A percentile compares a stretch with the other conserved stretches of the same genome.
Conservation (phyloP, 1,139 yeast genomes). For the Hansenula sp. region DNA sequence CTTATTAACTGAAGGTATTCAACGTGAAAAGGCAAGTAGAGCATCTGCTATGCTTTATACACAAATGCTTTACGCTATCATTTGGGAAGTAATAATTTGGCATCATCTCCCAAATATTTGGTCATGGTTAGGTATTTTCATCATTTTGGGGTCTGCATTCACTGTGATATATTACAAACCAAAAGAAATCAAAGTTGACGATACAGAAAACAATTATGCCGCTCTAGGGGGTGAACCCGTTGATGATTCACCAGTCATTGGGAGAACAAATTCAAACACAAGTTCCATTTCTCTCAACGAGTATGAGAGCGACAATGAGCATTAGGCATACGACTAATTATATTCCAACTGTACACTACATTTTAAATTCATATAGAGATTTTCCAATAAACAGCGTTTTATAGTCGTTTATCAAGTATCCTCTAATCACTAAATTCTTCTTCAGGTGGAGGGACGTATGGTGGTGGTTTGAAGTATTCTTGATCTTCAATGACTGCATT, state of each 20-base stretch:
- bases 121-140: slow-evolving; percentile 63
- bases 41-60: slow-evolving; percentile 75
- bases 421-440: slow-evolving; percentile 24
- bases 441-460: slow-evolving; percentile 36
- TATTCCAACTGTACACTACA: too few relatives aligned
- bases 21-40: slow-evolving; percentile 74
- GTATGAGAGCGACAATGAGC: not conserved
- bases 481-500: slow-evolving; percentile 64
- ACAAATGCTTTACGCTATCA: slow-evolving; percentile 73
- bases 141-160: slow-evolving; percentile 66
- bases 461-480: slow-evolving; percentile 60
- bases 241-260: not conserved
- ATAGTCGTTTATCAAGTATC: not conserved
- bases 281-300: not conserved
- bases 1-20: slow-evolving; percentile 77
- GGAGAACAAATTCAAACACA: not conserved
- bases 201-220: slow-evolving; percentile 2
- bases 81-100: slow-evolving; percentile 74
- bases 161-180: slow-evolving; percentile 55
- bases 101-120: slow-evolving; percentile 67
- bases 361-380: not conserved
- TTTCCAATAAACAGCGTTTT: not conserved
- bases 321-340: too few relatives aligned
- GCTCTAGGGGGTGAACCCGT: not conserved
- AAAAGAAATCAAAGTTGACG: slow-evolving; percentile 9